Percentiles rank a stretch among this genome's conserved stretches.
These are phyloP conservation scores for Mycena belliarum DNA, from an alignment of 768 basidiomycete species.

Conservation along the genomic window DNA sequence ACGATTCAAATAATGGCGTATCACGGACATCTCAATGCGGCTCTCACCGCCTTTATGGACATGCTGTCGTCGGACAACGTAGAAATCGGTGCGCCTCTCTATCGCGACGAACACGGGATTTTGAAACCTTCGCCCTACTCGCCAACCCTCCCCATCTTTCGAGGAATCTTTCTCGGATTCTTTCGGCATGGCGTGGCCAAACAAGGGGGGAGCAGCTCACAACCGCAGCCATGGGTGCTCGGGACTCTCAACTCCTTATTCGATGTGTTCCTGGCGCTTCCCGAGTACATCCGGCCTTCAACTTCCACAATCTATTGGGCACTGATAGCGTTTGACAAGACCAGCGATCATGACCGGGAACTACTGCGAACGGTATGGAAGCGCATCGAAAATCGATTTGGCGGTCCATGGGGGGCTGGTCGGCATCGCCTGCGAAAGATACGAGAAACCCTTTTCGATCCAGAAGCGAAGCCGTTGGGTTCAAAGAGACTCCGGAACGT, in stretches of 20 bases:
- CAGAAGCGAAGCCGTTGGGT: neutral
- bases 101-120: slow-evolving; percentile 28
- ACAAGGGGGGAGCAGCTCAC: slow-evolving; percentile 1
- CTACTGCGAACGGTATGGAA: slow-evolving; percentile 59
- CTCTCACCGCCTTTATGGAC: slow-evolving; percentile 63
- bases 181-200: slow-evolving; percentile 50
- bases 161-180: slow-evolving; percentile 78
- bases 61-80: slow-evolving; percentile 55
- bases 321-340: slow-evolving; percentile 61
- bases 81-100: slow-evolving; percentile 35
- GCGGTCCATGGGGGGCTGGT: slow-evolving; percentile 43
- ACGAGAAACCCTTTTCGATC: slow-evolving; percentile 34
- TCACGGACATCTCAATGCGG: slow-evolving; percentile 60
- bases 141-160: slow-evolving; percentile 58
- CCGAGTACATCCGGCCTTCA: slow-evolving; percentile 43
- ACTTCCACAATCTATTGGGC: slow-evolving; percentile 63
- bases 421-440: slow-evolving; percentile 46
- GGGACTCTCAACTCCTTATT: slow-evolving; percentile 59
- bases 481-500: neutral
- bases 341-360: slow-evolving; percentile 51
- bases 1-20: slow-evolving; percentile 74
- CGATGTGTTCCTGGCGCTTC: slow-evolving; percentile 60
- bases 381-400: slow-evolving; percentile 57
- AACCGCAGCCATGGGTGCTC: slow-evolving; percentile 51
- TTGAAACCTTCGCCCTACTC: slow-evolving; percentile 33